Base-by-base conservation (phyloP, 169 alveolate species). In the Eimeria necatrix region DNA sequence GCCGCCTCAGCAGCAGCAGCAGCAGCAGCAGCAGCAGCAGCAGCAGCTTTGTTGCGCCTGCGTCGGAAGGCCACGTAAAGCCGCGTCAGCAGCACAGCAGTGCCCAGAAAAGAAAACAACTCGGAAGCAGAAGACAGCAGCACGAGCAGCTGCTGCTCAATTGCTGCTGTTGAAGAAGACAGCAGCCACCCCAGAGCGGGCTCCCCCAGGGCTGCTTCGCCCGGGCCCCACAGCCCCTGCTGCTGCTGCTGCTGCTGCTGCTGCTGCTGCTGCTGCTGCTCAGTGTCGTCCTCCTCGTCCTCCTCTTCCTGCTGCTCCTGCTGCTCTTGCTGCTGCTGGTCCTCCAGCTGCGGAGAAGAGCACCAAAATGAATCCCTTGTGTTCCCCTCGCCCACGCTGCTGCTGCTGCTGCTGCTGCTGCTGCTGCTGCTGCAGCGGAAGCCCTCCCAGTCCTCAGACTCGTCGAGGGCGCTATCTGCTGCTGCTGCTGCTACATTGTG, bases 91-190 rank as follows among this genome's bases (percentile, higher is more conserved):
- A 73, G 48, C 22, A 89, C 70, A n/a, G 80, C 94, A 5, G 88
- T 16, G 10, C 24, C 60, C 26, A 89, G 56, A 61, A 70, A 89
- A 41, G 83, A 76, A 26, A 22, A 9, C 53, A 89, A 53, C 24
- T 89, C 94, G 41, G 83, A 9, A 26, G 68, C 64, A 53, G 88
- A 18, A 46, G 18, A 51, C 41, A 61, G 60, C 51, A 89, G 61
- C 61, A 89, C 83, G 24, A 89, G 87, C 4, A 89, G 73, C 80
- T 89, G 94, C 60, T 48, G 88, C 53, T 89, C 94, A 52, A 70
- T 48, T 26, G 94, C 73, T 14, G 88, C 94, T 16, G 52, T 16
- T 9, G 94, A 81, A 4, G 61, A 41, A 7, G 64, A 24, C 20
- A 56, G 60, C 48, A 89, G 60, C 89, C 88, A 74, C 76, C 87